These are phyloP conservation scores for Haemoproteus tartakovskyi DNA, from an alignment of 169 alveolate species.

Conservation along the genomic window DNA sequence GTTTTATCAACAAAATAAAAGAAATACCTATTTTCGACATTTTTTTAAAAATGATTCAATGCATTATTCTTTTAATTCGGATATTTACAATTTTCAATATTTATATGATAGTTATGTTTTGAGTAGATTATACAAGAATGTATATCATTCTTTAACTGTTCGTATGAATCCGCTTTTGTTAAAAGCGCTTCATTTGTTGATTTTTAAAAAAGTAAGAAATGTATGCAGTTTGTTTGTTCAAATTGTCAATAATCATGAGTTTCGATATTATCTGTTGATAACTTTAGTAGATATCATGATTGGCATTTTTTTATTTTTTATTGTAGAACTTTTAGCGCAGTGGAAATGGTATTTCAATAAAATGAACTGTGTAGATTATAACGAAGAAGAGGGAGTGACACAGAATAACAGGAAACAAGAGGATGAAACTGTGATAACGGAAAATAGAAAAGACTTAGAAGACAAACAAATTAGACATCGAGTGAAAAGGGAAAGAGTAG, in stretches of 20 bases:
- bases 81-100: slow-evolving; percentile 37
- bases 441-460: too few relatives aligned
- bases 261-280: slow-evolving; percentile 19
- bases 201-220: background rate
- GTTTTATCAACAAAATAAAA: slow-evolving; percentile 22
- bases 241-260: background rate
- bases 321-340: slow-evolving; percentile 2
- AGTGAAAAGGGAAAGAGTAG: too few relatives aligned
- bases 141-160: slow-evolving; percentile 6
- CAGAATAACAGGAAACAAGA: too few relatives aligned
- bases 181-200: slow-evolving; percentile 4
- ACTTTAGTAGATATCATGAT: slow-evolving; percentile 10
- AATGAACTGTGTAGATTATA: background rate
- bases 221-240: background rate
- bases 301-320: slow-evolving; percentile 28
- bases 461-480: too few relatives aligned
- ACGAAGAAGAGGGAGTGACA: too few relatives aligned
- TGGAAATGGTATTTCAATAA: slow-evolving; percentile 14
- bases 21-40: slow-evolving; percentile 4
- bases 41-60: slow-evolving; percentile 30
- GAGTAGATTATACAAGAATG: slow-evolving; percentile 4
- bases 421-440: too few relatives aligned
- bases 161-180: slow-evolving; percentile 27
- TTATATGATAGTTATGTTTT: slow-evolving; percentile 33
- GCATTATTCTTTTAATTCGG: slow-evolving; percentile 50